A percentile compares a stretch with the other conserved stretches of the same genome.
These are phyloP conservation scores for Discostella stelligeroides DNA, from an alignment of 108 stramenopile species.

Conservation along the genomic window DNA sequence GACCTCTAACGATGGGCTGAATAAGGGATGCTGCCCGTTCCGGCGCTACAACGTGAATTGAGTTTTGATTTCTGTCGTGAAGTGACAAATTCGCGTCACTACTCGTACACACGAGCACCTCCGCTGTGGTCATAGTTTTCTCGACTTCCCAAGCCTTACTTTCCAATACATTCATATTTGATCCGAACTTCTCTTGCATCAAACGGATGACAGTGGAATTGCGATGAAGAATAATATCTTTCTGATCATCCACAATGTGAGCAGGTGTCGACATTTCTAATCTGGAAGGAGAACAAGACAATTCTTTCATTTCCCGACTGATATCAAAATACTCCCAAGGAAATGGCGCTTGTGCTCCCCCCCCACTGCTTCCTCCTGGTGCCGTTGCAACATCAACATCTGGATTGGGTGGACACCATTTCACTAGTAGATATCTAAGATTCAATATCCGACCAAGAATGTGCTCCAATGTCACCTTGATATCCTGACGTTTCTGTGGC, in stretches of 20 bases:
- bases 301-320: constrained; percentile 65
- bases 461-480: constrained; percentile 71
- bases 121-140: not conserved
- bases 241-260: constrained; percentile 65
- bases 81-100: not conserved
- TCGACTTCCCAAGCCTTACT: not conserved
- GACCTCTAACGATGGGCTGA: constrained; percentile 65
- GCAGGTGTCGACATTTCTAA: constrained; percentile 76
- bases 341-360: constrained; percentile 49
- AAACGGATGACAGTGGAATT: constrained; percentile 58
- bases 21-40: constrained; percentile 70
- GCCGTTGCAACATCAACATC: constrained; percentile 42
- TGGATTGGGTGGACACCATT: constrained; percentile 85
- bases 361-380: no score
- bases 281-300: constrained; percentile 74
- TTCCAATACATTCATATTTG: constrained; percentile 21
- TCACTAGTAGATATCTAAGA: constrained; percentile 75
- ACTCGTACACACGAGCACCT: not conserved
- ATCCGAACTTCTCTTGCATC: constrained; percentile 58
- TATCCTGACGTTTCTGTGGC: constrained; percentile 85
- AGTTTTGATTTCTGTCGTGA: not conserved
- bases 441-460: constrained; percentile 80
- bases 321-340: constrained; percentile 86
- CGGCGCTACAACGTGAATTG: constrained; percentile 18
- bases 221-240: constrained; percentile 20